A percentile compares a stretch with the other conserved stretches of the same genome.
These are phyloP conservation scores for Thalassiosira oceanica DNA, from an alignment of 352 stramenopile species.

Conservation along the genomic window DNA sequence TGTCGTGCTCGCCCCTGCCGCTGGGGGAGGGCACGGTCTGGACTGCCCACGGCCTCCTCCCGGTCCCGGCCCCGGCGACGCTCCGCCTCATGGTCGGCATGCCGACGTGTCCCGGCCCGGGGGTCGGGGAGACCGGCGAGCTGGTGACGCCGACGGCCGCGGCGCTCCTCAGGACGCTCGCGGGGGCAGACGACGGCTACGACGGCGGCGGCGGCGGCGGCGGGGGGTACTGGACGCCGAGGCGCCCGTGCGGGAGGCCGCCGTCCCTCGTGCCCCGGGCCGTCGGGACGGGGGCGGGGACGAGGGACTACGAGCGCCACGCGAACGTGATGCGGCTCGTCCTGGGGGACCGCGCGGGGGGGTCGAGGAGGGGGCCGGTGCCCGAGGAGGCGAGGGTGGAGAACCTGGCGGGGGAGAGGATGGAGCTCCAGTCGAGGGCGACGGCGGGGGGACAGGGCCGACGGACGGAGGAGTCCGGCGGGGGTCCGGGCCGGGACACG, in stretches of 20 bases:
- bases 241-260: conserved; percentile 36
- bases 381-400: neutral
- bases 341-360: conserved; percentile 47
- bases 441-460: too few relatives aligned
- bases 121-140: conserved; percentile 80
- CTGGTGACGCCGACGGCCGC: conserved; percentile 95
- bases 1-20: conserved; percentile 68
- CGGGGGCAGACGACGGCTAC: conserved; percentile 13
- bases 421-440: too few relatives aligned
- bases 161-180: conserved; percentile 89
- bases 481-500: too few relatives aligned
- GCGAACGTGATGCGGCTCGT: conserved; percentile 75
- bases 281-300: conserved; percentile 73
- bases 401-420: too few relatives aligned
- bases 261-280: conserved; percentile 51
- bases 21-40: conserved; percentile 90
- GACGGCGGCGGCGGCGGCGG: conserved; percentile 27
- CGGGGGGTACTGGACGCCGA: conserved; percentile 13
- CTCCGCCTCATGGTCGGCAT: conserved; percentile 92
- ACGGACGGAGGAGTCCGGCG: too few relatives aligned
- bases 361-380: neutral
- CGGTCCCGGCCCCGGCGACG: conserved; percentile 92
- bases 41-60: conserved; percentile 93
- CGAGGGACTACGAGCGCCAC: conserved; percentile 75
- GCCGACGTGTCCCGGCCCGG: conserved; percentile 88